Percentiles rank a stretch among this genome's conserved stretches.
Conservation (phyloP, 2,329 filamentous ascomycete species). For the Neoascochyta sp. region DNA sequence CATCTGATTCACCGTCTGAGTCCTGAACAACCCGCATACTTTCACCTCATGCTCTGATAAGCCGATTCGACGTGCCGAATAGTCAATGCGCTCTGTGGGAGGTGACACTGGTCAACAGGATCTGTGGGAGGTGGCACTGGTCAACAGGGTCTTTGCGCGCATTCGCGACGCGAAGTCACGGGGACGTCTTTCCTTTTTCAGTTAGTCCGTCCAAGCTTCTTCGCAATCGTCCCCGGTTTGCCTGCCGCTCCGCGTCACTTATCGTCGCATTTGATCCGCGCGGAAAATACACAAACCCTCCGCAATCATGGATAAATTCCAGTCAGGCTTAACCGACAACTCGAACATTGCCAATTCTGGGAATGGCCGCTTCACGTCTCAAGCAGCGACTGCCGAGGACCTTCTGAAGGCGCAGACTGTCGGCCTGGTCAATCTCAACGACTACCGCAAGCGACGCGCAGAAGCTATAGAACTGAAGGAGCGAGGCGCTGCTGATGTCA, state of each 20-base stretch:
- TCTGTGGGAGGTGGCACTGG: too few relatives aligned
- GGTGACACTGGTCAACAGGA: too few relatives aligned
- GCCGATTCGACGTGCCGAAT: too few relatives aligned
- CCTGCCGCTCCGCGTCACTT: too few relatives aligned
- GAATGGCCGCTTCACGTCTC: constrained; percentile 65
- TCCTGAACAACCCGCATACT: constrained; percentile 35
- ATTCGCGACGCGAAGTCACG: too few relatives aligned
- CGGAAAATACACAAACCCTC: too few relatives aligned
- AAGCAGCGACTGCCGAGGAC: constrained; percentile 74
- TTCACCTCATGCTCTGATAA: constrained; percentile 8
- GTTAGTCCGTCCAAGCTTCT: too few relatives aligned
- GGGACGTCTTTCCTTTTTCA: too few relatives aligned
- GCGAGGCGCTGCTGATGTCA: constrained; percentile 67
- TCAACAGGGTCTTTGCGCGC: too few relatives aligned
- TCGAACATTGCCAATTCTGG: constrained; percentile 24
- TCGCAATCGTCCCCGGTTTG: too few relatives aligned
- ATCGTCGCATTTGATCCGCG: too few relatives aligned
- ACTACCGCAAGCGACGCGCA: constrained; percentile 93
- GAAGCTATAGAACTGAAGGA: constrained; percentile 91
- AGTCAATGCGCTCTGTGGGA: too few relatives aligned
- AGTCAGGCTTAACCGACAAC: constrained; percentile 15
- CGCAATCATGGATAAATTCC: constrained; percentile 34
- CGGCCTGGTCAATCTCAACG: constrained; percentile 84
- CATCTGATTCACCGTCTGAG: constrained; percentile 38
- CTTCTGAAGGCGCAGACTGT: constrained; percentile 82